Base-by-base conservation (phyloP, 176 grass and related monocot genomes). In the Oryza officinalis region DNA sequence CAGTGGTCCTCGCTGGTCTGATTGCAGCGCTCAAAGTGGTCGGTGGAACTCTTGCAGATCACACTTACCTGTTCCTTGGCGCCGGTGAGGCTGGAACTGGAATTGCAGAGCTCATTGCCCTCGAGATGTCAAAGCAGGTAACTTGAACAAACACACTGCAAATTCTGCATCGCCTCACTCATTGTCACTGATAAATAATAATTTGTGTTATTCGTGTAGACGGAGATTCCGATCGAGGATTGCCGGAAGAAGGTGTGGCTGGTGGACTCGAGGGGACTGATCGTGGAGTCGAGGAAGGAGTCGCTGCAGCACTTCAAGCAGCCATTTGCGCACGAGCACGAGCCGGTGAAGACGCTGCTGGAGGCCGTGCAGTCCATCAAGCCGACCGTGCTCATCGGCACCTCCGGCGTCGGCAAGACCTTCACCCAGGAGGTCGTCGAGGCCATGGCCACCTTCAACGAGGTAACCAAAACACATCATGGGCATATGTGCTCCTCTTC, bases 1-100 rank as follows among this genome's bases (percentile, higher is more conserved):
- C 96, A 7, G 96, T 98, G 2, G 96, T 98, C 43, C 93, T 98
- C 1, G 85, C 96, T 75, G 96, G 96, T 23, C 90, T 98, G 31
- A 23, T 98, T 65, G 87, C 96, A 0, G 85, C 90, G 43, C 84
- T 98, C 15, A 93, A 92, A 83, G 83, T 92, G 71, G 89, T 98
- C 74, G 89, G 91, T 60, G 93, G 93, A 66, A 90, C 91, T 6
- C 92, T 98, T 10, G 91, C 89, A 31, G 92, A 95, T 31, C 95
- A 98, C 75, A 95, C 90, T 23, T 98, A 94, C 77, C 85, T 98
- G 50, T 98, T 98, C 80, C 96, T 98, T 74, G 96, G 96, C 38
- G 96, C 96, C 69, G 96, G 96, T 17, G 96, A 98, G 93, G 96
- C 96, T 78, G 96, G 96, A 43, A 98, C 96, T 87, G 96, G 96